Evolutionary conservation across 768 basidiomycete genomes (phyloP).

Genomic region (Suillus sp.): DNA sequence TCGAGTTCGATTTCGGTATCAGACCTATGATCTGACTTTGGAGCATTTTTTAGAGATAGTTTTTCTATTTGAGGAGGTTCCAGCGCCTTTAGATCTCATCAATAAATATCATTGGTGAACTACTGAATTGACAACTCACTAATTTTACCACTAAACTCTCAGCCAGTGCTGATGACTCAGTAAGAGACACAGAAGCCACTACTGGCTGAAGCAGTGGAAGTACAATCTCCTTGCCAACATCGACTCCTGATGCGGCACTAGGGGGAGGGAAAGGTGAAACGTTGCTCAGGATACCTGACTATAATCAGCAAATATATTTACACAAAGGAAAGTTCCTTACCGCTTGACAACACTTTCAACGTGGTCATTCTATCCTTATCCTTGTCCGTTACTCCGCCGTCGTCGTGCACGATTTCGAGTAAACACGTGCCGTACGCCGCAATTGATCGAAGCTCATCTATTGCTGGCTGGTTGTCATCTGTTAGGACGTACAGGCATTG

Average conservation of each 20-base stretch:
- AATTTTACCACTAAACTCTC: conserved; percentile 54
- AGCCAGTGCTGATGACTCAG: conserved; percentile 49
- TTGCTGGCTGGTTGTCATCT: conserved; percentile 83
- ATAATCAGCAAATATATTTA: conserved; percentile 6
- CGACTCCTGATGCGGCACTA: conserved; percentile 57
- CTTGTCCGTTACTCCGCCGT: conserved; percentile 36
- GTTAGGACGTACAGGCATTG: conserved; percentile 93
- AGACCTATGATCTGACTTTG: conserved; percentile 78
- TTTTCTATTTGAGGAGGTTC: conserved; percentile 55
- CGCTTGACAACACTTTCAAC: conserved; percentile 70
- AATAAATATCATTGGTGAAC: neutral
- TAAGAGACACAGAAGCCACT: conserved; percentile 59
- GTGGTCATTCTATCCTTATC: conserved; percentile 49
- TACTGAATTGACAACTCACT: conserved; percentile 36
- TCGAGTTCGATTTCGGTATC: conserved; percentile 71
- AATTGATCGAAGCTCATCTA: conserved; percentile 62
- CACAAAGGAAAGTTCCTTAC: conserved; percentile 40
- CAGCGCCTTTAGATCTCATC: conserved; percentile 38
- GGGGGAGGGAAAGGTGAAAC: conserved; percentile 76
- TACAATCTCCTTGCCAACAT: conserved; percentile 72
- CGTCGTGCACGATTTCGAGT: conserved; percentile 56
- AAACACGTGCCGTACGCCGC: conserved; percentile 65
- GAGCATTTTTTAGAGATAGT: conserved; percentile 61
- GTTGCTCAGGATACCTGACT: conserved; percentile 72
- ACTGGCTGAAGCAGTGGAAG: conserved; percentile 72